phyloP scores from a whole-genome alignment of 495 filamentous ascomycete genomes.

The Annulohypoxylon maeteangense region DNA sequence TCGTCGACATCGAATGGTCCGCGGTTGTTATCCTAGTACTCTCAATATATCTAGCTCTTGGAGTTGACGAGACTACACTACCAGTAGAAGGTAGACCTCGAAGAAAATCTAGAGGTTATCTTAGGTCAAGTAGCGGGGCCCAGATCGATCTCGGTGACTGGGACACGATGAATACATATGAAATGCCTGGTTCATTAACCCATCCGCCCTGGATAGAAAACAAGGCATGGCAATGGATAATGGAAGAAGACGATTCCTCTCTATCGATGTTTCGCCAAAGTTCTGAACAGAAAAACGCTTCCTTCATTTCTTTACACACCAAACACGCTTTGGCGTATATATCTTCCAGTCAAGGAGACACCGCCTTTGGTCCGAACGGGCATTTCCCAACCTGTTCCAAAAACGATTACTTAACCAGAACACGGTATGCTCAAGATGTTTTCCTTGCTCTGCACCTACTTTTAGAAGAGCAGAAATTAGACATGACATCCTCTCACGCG shows the following conservation, averaged over 20 bases:
- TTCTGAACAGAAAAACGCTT: conserved; percentile 37
- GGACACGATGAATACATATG: conserved; percentile 51
- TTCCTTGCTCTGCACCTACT: conserved; percentile 85
- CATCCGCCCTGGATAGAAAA: conserved; percentile 73
- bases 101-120: conserved; percentile 43
- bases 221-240: conserved; percentile 78
- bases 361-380: conserved; percentile 62
- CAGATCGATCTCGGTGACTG: conserved; percentile 50
- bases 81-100: conserved; percentile 28
- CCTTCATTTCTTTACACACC: conserved; percentile 59
- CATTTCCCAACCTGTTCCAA: conserved; percentile 70
- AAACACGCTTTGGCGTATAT: conserved; percentile 58
- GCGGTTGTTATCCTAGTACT: conserved; percentile 78
- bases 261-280: conserved; percentile 36
- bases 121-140: conserved; percentile 47
- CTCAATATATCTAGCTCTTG: conserved; percentile 57
- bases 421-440: conserved; percentile 70
- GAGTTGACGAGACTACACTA: conserved; percentile 35
- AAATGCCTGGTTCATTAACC: conserved; percentile 61
- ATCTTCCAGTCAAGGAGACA: conserved; percentile 62
- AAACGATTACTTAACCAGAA: conserved; percentile 63
- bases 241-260: conserved; percentile 62
- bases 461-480: conserved; percentile 88
- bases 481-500: conserved; percentile 68
- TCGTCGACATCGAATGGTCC: conserved; percentile 78